These are phyloP conservation scores for Wallacemonas sp. DNA, from an alignment of 208 protist genomes.

Conservation along the genomic window DNA sequence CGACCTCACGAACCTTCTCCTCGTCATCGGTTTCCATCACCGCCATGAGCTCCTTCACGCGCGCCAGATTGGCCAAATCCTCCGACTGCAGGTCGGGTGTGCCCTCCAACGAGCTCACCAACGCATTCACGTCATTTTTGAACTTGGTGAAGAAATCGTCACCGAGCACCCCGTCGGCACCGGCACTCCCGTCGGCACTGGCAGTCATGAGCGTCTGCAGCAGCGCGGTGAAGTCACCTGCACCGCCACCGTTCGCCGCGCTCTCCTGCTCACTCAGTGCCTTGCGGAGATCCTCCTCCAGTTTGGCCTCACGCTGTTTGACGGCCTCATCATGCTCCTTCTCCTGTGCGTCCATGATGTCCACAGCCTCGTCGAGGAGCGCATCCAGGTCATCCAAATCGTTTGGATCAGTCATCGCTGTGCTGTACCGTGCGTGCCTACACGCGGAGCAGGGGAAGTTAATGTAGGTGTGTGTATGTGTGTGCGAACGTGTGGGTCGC, in stretches of 20 bases:
- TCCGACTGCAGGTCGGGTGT: constrained; percentile 32
- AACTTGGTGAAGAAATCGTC: constrained; percentile 37
- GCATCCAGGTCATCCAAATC: constrained; percentile 69
- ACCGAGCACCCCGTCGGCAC: constrained; percentile 9
- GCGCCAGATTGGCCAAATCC: constrained; percentile 36
- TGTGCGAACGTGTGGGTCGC: background rate
- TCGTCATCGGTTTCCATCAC: constrained; percentile 53
- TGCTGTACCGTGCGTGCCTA: background rate
- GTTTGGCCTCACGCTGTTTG: constrained; percentile 39
- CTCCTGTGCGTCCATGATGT: constrained; percentile 78
- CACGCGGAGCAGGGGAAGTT: background rate
- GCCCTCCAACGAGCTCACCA: constrained; percentile 40
- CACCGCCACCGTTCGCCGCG: constrained; percentile 3
- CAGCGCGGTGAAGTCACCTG: constrained; percentile 19
- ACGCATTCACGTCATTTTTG: constrained; percentile 39
- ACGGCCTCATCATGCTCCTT: constrained; percentile 56
- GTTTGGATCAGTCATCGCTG: constrained; percentile 31
- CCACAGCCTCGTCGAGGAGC: constrained; percentile 78
- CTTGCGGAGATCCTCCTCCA: constrained; percentile 51
- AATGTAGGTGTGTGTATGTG: constrained; percentile 12
- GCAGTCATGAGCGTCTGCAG: constrained; percentile 19
- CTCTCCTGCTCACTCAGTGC: constrained; percentile 22
- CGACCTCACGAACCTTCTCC: constrained; percentile 32
- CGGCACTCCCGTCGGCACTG: constrained; percentile 18
- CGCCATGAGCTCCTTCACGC: constrained; percentile 41